These are phyloP conservation scores for Cladobotryum mycophilum DNA, from an alignment of 2,329 filamentous ascomycete species.

Conservation along the genomic window DNA sequence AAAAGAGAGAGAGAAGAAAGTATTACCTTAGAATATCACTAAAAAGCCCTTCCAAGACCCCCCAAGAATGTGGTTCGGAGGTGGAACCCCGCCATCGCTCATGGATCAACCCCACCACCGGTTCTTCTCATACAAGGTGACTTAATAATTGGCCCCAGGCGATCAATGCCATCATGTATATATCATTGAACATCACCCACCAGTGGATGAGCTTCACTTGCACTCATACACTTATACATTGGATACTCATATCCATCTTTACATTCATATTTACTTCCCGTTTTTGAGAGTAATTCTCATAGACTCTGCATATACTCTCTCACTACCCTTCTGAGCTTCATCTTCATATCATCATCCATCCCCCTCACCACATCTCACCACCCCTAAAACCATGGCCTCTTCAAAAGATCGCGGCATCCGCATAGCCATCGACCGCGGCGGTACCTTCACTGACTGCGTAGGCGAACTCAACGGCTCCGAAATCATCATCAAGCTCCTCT, in stretches of 20 bases:
- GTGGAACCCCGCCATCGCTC: slow-evolving; percentile 15
- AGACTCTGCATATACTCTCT: background rate
- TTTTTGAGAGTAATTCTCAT: too few species aligned
- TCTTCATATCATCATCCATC: background rate
- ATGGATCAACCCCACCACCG: slow-evolving; percentile 2
- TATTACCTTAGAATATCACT: too few species aligned
- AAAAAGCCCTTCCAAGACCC: background rate
- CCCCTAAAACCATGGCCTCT: slow-evolving; percentile 29
- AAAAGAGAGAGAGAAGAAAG: too few species aligned
- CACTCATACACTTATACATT: background rate
- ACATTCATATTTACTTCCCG: too few species aligned
- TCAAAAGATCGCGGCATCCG: slow-evolving; percentile 53
- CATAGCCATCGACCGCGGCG: slow-evolving; percentile 74
- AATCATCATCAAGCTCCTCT: slow-evolving; percentile 80
- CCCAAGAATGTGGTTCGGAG: slow-evolving; percentile 5
- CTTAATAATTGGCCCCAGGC: background rate
- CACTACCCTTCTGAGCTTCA: background rate
- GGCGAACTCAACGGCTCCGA: slow-evolving; percentile 75
- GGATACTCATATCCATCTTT: background rate
- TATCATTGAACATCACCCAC: background rate
- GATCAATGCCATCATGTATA: slow-evolving; percentile 6
- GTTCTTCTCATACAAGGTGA: too few species aligned
- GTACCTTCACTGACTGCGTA: slow-evolving; percentile 89
- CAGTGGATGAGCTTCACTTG: background rate
- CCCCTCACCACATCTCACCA: background rate